Conservation (phyloP, 805 yeast species). For the Metschnikowia bowlesiae region DNA sequence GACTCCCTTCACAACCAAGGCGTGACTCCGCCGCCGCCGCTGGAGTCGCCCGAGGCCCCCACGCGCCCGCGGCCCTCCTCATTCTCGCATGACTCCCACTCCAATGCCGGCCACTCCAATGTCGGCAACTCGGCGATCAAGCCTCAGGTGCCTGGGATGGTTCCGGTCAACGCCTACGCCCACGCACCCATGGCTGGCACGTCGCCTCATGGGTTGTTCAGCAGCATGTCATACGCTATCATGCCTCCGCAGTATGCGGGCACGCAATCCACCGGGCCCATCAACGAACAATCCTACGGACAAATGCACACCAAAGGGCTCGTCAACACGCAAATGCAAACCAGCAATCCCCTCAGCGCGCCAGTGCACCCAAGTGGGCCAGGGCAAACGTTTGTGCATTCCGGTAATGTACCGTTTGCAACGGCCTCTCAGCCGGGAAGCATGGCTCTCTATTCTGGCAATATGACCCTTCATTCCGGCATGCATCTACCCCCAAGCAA, state of each 20-base stretch:
- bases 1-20: background rate
- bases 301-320: no score
- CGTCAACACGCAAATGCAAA: no score
- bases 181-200: background rate
- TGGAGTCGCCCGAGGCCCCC: constrained; percentile 6
- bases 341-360: background rate
- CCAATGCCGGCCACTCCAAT: constrained; percentile 1
- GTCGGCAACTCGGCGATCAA: background rate
- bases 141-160: background rate
- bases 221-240: background rate
- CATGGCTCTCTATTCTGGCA: no score
- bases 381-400: background rate
- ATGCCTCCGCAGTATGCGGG: background rate
- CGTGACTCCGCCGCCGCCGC: constrained; percentile 4
- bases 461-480: background rate
- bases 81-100: constrained; percentile 8
- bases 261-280: background rate
- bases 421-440: no score
- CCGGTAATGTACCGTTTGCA: background rate
- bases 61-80: constrained; percentile 12
- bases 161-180: background rate
- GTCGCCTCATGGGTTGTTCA: background rate
- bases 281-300: no score
- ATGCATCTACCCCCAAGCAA: background rate
- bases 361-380: background rate